Conservation (phyloP, 306 rosid species). For the Begonia fuchsioides region DNA sequence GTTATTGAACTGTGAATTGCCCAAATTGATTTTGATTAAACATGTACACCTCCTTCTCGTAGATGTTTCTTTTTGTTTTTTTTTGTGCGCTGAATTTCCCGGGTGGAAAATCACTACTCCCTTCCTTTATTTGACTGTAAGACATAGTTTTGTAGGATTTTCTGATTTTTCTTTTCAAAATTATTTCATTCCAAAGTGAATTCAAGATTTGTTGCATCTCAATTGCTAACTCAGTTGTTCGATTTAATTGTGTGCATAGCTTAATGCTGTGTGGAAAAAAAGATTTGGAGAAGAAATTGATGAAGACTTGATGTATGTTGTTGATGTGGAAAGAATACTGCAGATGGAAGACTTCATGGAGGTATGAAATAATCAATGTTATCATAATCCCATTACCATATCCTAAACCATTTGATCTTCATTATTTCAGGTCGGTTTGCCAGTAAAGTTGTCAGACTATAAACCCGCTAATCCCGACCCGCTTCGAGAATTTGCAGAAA, state of each 20-base stretch:
- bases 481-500: constrained; percentile 62
- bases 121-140: too few relatives aligned
- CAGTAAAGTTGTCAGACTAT: constrained; percentile 62
- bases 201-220: too few relatives aligned
- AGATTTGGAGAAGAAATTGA: constrained; percentile 72
- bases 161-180: too few relatives aligned
- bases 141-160: too few relatives aligned
- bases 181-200: too few relatives aligned
- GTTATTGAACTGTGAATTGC: too few relatives aligned
- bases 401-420: neutral
- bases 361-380: constrained; percentile 22
- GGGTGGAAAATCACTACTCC: too few relatives aligned
- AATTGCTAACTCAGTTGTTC: neutral
- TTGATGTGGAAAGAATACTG: constrained; percentile 55
- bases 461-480: constrained; percentile 72
- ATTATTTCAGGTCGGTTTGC: constrained; percentile 41
- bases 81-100: too few relatives aligned
- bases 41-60: too few relatives aligned
- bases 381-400: neutral
- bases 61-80: too few relatives aligned
- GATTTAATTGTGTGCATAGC: constrained; percentile 19
- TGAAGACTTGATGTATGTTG: constrained; percentile 46
- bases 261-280: constrained; percentile 53
- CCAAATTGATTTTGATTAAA: too few relatives aligned
- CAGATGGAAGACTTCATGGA: constrained; percentile 80